Percentiles rank a stretch among this genome's conserved stretches.
Evolutionary conservation across 1,139 yeast genomes (phyloP).

Genomic region (Saccharomyces pastorianus): DNA sequence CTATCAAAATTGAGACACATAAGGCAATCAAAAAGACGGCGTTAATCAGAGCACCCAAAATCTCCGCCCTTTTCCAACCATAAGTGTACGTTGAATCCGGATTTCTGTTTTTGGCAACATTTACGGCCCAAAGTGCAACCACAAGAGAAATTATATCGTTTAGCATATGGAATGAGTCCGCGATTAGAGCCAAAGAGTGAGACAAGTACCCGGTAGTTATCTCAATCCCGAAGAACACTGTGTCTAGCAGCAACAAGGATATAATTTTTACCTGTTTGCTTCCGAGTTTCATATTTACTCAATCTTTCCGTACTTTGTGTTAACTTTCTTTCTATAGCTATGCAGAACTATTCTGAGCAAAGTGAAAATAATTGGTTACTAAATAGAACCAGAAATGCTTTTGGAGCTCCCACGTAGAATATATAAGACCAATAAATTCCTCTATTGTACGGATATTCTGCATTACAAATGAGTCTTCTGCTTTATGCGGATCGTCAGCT

Average conservation of each 20-base stretch:
- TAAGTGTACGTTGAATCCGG: conserved; percentile 87
- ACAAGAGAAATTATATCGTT: conserved; percentile 85
- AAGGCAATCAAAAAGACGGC: conserved; percentile 91
- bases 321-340: neutral
- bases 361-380: neutral
- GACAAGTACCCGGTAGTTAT: conserved; percentile 80
- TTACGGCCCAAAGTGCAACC: conserved; percentile 95
- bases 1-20: conserved; percentile 85
- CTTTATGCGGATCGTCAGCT: neutral
- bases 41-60: conserved; percentile 84
- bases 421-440: neutral
- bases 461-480: neutral
- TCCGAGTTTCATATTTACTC: neutral
- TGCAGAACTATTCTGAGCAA: neutral
- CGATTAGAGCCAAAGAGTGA: conserved; percentile 84
- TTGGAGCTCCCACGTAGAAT: neutral
- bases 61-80: conserved; percentile 96
- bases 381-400: neutral
- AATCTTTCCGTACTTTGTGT: neutral
- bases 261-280: conserved; percentile 67
- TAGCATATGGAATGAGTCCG: conserved; percentile 96
- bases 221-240: conserved; percentile 77
- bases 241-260: conserved; percentile 66
- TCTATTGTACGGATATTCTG: neutral
- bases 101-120: conserved; percentile 70